Percentiles rank a stretch among this genome's conserved stretches.
Evolutionary conservation across 164 flowering plant species (phyloP).

Genomic region (Magnolia officinalis): DNA sequence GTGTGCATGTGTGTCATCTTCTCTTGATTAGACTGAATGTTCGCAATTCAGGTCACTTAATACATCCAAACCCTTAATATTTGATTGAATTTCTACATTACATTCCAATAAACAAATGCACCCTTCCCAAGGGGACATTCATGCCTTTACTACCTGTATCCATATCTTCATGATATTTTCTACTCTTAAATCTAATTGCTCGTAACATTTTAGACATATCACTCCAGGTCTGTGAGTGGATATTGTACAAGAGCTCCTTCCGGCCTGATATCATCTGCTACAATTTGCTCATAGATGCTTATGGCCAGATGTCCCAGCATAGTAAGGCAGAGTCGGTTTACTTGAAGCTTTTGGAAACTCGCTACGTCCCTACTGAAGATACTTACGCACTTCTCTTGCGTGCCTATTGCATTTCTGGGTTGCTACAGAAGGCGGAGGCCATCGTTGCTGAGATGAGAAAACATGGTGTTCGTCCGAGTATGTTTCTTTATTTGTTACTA

Average conservation of each 20-base stretch:
- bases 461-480: constrained; percentile 59
- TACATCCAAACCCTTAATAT: no score
- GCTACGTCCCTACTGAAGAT: constrained; percentile 76
- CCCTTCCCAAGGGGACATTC: no score
- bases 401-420: constrained; percentile 58
- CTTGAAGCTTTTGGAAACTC: constrained; percentile 53
- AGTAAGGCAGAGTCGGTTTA: constrained; percentile 65
- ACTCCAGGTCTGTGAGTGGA: constrained; percentile 74
- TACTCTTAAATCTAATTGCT: not conserved
- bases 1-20: no score
- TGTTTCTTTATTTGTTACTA: constrained; percentile 8
- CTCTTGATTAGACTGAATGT: no score
- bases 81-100: no score
- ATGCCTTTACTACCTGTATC: no score
- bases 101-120: no score
- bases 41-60: no score
- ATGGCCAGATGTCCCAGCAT: constrained; percentile 52
- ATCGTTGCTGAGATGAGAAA: constrained; percentile 66
- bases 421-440: constrained; percentile 71
- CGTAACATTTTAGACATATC: not conserved
- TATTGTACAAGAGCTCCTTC: constrained; percentile 68
- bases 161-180: no score
- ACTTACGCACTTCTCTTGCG: constrained; percentile 80
- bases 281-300: constrained; percentile 85
- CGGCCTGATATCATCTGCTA: constrained; percentile 72